These are phyloP conservation scores for Kwoniella pini DNA, from an alignment of 768 basidiomycete species.

Conservation along the genomic window DNA sequence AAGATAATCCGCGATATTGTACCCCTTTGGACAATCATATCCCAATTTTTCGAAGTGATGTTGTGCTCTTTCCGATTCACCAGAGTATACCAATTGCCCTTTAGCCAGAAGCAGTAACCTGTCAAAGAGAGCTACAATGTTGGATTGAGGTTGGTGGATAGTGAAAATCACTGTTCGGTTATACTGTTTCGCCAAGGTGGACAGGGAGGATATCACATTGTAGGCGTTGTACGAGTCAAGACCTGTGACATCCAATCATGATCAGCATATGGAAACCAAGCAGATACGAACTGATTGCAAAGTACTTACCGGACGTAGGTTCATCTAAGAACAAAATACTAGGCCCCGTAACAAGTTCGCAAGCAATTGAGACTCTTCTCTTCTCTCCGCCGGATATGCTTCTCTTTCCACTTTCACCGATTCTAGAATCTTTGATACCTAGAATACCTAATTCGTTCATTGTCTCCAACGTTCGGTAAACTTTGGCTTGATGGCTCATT, in stretches of 20 bases:
- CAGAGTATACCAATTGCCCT: slow-evolving; percentile 83
- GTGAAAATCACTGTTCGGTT: slow-evolving; percentile 96
- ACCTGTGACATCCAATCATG: slow-evolving; percentile 62
- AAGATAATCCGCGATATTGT: slow-evolving; percentile 94
- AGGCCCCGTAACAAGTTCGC: slow-evolving; percentile 95
- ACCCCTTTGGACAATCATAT: slow-evolving; percentile 83
- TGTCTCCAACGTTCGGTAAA: slow-evolving; percentile 88
- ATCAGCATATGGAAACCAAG: too few species aligned
- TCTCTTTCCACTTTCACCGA: slow-evolving; percentile 81
- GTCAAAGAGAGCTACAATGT: slow-evolving; percentile 95
- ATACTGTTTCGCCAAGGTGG: slow-evolving; percentile 79
- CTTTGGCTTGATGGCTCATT: slow-evolving; percentile 95
- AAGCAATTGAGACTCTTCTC: slow-evolving; percentile 92
- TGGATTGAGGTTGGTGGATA: slow-evolving; percentile 96
- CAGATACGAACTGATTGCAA: too few species aligned
- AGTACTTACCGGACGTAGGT: slow-evolving; percentile 79
- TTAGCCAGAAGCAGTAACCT: slow-evolving; percentile 80
- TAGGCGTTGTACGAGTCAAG: slow-evolving; percentile 93
- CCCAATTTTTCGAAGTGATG: slow-evolving; percentile 78
- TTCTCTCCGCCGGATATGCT: slow-evolving; percentile 98
- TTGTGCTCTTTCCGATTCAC: slow-evolving; percentile 72
- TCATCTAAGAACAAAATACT: slow-evolving; percentile 96
- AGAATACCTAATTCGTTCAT: slow-evolving; percentile 94
- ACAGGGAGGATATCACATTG: slow-evolving; percentile 88
- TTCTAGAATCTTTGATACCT: slow-evolving; percentile 81